A percentile compares a stretch with the other conserved stretches of the same genome.
Conservation (phyloP, 1,284 basidiomycete species). For the Naganishia sp. region DNA sequence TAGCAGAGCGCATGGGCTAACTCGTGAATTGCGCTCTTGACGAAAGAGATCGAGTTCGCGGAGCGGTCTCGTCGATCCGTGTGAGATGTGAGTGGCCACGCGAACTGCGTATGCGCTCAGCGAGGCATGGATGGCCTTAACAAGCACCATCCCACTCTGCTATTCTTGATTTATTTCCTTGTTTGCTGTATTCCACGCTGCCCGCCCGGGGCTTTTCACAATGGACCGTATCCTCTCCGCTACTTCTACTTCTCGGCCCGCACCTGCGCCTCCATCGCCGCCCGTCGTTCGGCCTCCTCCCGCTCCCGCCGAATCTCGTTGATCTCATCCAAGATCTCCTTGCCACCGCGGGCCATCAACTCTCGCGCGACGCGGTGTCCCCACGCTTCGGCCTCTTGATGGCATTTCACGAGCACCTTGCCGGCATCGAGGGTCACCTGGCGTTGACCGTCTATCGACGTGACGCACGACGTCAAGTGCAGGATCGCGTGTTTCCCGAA, state of each 20-base stretch:
- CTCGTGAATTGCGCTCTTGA: too few species aligned
- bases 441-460: slow-evolving; percentile 67
- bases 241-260: slow-evolving; percentile 11
- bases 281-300: slow-evolving; percentile 51
- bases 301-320: slow-evolving; percentile 65
- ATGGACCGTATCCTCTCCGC: neutral
- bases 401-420: slow-evolving; percentile 59
- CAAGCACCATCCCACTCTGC: too few species aligned
- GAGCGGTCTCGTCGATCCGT: too few species aligned
- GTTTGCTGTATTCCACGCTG: neutral
- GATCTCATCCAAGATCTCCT: slow-evolving; percentile 75
- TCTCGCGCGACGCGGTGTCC: slow-evolving; percentile 67
- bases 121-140: too few species aligned
- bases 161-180: too few species aligned
- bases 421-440: slow-evolving; percentile 70
- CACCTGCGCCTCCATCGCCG: slow-evolving; percentile 20
- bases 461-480: slow-evolving; percentile 74
- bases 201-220: neutral
- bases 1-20: too few species aligned
- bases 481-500: slow-evolving; percentile 56
- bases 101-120: too few species aligned
- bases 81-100: too few species aligned
- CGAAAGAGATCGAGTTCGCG: too few species aligned
- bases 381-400: slow-evolving; percentile 65
- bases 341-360: slow-evolving; percentile 69